Conservation (phyloP, 2,329 filamentous ascomycete genomes). For the Phaeosphaeria sp. region DNA sequence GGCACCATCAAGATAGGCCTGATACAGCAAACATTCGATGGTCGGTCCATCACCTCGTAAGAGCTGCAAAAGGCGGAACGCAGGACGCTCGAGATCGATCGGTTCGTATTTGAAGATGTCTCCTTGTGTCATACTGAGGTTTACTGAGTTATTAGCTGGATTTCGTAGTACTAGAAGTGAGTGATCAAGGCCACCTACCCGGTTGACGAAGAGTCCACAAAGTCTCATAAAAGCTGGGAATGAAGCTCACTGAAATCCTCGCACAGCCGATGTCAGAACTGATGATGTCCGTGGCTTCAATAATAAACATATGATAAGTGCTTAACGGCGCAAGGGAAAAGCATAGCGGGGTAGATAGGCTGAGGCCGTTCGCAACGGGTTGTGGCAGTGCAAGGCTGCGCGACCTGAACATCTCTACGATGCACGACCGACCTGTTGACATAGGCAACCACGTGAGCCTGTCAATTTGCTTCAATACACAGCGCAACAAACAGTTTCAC, state of each 20-base stretch:
- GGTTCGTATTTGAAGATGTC: slow-evolving; percentile 12
- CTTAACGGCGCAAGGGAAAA: background rate
- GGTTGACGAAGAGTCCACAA: too few relatives aligned
- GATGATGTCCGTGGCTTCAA: too few relatives aligned
- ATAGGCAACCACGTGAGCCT: too few relatives aligned
- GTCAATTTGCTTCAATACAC: too few relatives aligned
- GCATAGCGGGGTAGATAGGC: background rate
- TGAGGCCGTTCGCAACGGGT: background rate
- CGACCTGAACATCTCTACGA: background rate
- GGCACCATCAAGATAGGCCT: slow-evolving; percentile 9
- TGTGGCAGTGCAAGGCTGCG: slow-evolving; percentile 3
- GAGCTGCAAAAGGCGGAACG: slow-evolving; percentile 20
- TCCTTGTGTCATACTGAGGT: background rate
- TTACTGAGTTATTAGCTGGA: background rate
- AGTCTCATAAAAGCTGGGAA: too few relatives aligned
- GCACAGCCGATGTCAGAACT: too few relatives aligned
- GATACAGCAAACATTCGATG: slow-evolving; percentile 18
- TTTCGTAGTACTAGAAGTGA: background rate
- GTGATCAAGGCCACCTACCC: background rate
- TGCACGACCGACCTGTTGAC: background rate
- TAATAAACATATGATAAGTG: background rate
- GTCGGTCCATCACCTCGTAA: slow-evolving; percentile 1
- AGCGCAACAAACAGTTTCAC: too few relatives aligned
- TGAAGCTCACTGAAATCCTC: too few relatives aligned
- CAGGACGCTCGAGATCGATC: slow-evolving; percentile 13